A percentile compares a stretch with the other conserved stretches of the same genome.
These are phyloP conservation scores for Aureobasidium sp. DNA, from an alignment of 2,329 filamentous ascomycete species.

Conservation along the genomic window DNA sequence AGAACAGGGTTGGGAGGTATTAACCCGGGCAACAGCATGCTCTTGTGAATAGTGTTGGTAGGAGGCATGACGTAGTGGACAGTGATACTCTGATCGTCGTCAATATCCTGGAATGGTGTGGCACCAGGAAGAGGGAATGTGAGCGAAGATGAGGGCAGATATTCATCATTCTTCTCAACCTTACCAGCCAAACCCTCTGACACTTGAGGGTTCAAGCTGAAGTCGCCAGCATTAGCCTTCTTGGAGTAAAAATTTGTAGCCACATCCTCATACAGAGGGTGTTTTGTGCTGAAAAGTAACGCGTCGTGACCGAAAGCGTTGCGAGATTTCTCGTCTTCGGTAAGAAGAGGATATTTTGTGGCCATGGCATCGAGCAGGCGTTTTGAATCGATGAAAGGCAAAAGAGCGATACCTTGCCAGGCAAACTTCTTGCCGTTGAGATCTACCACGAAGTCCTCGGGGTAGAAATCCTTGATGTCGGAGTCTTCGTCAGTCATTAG, in stretches of 20 bases:
- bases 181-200: conserved; percentile 74
- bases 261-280: conserved; percentile 80
- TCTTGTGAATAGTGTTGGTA: conserved; percentile 71
- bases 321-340: conserved; percentile 65
- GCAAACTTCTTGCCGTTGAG: conserved; percentile 97
- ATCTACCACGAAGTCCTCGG: conserved; percentile 86
- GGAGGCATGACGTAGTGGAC: conserved; percentile 80
- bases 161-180: conserved; percentile 73
- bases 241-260: conserved; percentile 86
- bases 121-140: conserved; percentile 66
- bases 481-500: conserved; percentile 85
- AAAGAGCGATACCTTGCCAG: conserved; percentile 89
- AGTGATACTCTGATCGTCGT: conserved; percentile 81
- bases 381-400: conserved; percentile 94
- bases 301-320: conserved; percentile 77
- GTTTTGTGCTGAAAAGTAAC: conserved; percentile 74
- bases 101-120: conserved; percentile 60
- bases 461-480: conserved; percentile 95
- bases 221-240: conserved; percentile 59
- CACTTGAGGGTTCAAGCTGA: conserved; percentile 65
- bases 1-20: conserved; percentile 65
- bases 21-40: conserved; percentile 83
- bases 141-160: conserved; percentile 78
- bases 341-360: conserved; percentile 72
- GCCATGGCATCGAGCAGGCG: conserved; percentile 75